These are phyloP conservation scores for Pogostemon cablin DNA, from an alignment of 257 asterid genomes.

Conservation along the genomic window DNA sequence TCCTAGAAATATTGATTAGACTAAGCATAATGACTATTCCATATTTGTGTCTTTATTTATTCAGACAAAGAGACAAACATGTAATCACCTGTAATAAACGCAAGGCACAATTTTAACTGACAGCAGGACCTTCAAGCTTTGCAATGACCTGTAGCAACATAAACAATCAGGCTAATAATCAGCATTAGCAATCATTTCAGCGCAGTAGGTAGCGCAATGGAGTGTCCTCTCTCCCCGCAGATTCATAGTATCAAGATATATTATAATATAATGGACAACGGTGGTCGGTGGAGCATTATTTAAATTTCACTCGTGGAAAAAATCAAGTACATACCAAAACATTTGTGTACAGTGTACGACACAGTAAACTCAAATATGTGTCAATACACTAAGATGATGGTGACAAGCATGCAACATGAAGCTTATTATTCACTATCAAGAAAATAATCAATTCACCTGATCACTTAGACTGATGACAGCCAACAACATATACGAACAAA, in stretches of 20 bases:
- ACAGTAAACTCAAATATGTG: not conserved
- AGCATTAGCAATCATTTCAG: conserved; percentile 29
- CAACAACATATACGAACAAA: conserved; percentile 6
- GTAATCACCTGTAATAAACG: conserved; percentile 86
- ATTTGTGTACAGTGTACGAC: too few species aligned
- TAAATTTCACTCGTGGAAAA: conserved; percentile 9
- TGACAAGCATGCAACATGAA: not conserved
- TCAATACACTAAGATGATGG: not conserved
- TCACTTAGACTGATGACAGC: conserved; percentile 13
- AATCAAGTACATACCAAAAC: conserved; percentile 5
- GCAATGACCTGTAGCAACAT: conserved; percentile 85
- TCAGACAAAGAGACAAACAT: conserved; percentile 28
- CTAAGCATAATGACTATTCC: not conserved
- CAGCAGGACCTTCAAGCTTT: conserved; percentile 98
- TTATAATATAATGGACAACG: not conserved
- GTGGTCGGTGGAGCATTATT: not conserved
- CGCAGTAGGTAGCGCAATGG: conserved; percentile 28
- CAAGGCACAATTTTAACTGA: conserved; percentile 94
- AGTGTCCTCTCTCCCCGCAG: conserved; percentile 18
- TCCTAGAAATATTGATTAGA: conserved; percentile 11
- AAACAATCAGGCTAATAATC: conserved; percentile 38
- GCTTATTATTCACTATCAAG: conserved; percentile 2
- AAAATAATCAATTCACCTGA: conserved; percentile 14
- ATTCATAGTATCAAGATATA: conserved; percentile 5
- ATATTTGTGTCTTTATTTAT: conserved; percentile 18